Evolutionary conservation across 1,284 basidiomycete genomes (phyloP), one percentile per base, ranked within the genome.

Genomic region (Wallemia hederae): DNA sequence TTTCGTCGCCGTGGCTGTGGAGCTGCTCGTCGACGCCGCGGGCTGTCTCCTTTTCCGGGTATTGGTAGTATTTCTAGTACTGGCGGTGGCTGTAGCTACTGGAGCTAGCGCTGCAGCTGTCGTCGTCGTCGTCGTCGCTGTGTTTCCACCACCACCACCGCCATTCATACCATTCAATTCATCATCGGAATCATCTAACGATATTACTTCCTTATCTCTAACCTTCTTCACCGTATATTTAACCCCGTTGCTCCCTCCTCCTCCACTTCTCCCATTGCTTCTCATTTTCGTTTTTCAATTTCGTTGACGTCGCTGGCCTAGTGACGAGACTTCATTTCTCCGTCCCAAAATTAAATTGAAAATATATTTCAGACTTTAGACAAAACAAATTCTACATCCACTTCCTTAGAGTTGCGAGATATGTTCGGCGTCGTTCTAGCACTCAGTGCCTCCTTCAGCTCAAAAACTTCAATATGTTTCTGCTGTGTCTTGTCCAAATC

Each of bases 181-280:
- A 5, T 59, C 59, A 11, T 59, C 59, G 15, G 28, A 29, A 17
- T 29, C 28, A 59, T 59, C 59, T 22, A 59, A 14, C 22, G 34
- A 29, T 25, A 59, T 59, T 15, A 59, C 59, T 31, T 59, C 59
- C 34, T 29, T 59, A 33, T 33, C 28, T 19, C 28, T 59, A 15
- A 29, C 59, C 9, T 59, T 19, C 59, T 59, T 59, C 22, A 49
- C n/a, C 19, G 39, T 49, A 49, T 49, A 49, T 31, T 31, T 29
- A 3, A 27, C 58, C 25, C 29, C 25, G 9, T 27, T 29, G 26
- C 29, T 59, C n/a, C 58, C 19, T 24, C 55, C 22, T 57, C 27
- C 24, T 57, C 24, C 15, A 22, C 55, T 24, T 57, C 27, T 57
- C 55, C 24, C 9, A 9, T 22, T 57, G 55, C 14, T 59, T 24